Base-by-base conservation (phyloP, 306 rosid species). In the Castanea crenata region DNA sequence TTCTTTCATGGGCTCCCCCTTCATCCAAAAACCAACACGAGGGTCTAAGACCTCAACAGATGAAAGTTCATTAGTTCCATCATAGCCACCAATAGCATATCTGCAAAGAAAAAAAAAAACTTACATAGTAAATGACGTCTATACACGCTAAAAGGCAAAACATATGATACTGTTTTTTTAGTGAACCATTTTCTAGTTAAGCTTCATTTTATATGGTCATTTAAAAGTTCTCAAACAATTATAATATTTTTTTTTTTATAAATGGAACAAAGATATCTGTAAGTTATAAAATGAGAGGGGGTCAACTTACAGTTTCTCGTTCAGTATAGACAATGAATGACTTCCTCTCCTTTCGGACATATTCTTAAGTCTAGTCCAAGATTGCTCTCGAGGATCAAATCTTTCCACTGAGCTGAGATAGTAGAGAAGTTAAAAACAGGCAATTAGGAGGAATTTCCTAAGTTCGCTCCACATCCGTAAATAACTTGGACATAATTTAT, bases 31-130 rank as follows among this genome's bases (percentile, higher is more conserved):
- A 69, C 81, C 77, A 11, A 9, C 23, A 21, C 85, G 86, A 71
- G 87, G 92, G 51, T 86, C 92, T 59, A 73, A 86, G 10, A 83
- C 70, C 83, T 86, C 92, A 38, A 86, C 85, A 5, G 88, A 74
- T 5, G 90, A 75, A 52, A 79, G 68, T 74, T 82, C 72, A 55
- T 10, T 29, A 31, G 31, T 64, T 69, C 92, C 88, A 81, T 74
- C 62, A 32, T 55, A 83, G 4, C 92, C 88, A 11, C 88, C 92
- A 18, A 88, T 29, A 21, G 75, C 90, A 86, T 82, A 86, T 78
- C 92, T 86, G 81, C 21, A 41, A 16, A 79, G 71, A 29, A 29
- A 20, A 62, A 20, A 62, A 75, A 20, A 74, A 18, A 5, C 59
- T n/a, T 67, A 38, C 44, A 34, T 1, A 59, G 27, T 32, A 16